Evolutionary conservation across 768 basidiomycete genomes (phyloP).

Genomic region (Harrya chromipes): DNA sequence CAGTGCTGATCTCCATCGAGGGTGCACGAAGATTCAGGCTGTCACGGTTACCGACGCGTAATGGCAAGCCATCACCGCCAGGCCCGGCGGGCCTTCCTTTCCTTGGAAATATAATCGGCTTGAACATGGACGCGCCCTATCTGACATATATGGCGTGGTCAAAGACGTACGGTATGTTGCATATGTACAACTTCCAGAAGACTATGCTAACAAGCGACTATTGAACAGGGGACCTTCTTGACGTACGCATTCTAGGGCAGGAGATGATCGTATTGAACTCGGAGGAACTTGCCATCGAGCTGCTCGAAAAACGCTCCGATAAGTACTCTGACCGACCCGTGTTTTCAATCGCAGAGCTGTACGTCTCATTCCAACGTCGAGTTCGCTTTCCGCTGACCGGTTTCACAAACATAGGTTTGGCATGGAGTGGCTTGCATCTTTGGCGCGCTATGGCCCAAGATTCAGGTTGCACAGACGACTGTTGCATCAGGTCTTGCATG

Average conservation of each 20-base stretch:
- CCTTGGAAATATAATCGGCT: conserved; percentile 13
- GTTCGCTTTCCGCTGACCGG: neutral
- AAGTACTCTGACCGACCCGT: conserved; percentile 41
- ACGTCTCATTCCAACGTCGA: neutral
- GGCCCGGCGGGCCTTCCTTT: conserved; percentile 15
- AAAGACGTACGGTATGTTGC: conserved; percentile 17
- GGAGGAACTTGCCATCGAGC: conserved; percentile 42
- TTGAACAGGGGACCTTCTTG: conserved; percentile 7
- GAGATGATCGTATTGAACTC: conserved; percentile 50
- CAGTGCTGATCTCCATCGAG: conserved; percentile 1
- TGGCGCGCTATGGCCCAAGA: conserved; percentile 19
- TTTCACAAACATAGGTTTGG: conserved; percentile 13
- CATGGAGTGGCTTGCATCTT: conserved; percentile 10
- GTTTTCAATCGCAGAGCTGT: conserved; percentile 3
- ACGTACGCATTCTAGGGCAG: conserved; percentile 36
- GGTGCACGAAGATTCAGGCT: neutral
- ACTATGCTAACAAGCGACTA: neutral
- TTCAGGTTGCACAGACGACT: conserved; percentile 24
- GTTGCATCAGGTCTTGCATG: conserved; percentile 17
- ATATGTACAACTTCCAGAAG: neutral
- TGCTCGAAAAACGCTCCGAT: conserved; percentile 50
- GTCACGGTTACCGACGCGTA: neutral
- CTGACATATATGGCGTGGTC: conserved; percentile 19
- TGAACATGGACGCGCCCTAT: conserved; percentile 7
- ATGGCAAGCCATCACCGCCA: conserved; percentile 4